phyloP scores from a whole-genome alignment of 257 asterid genomes.

The Solanum clarkiae region DNA sequence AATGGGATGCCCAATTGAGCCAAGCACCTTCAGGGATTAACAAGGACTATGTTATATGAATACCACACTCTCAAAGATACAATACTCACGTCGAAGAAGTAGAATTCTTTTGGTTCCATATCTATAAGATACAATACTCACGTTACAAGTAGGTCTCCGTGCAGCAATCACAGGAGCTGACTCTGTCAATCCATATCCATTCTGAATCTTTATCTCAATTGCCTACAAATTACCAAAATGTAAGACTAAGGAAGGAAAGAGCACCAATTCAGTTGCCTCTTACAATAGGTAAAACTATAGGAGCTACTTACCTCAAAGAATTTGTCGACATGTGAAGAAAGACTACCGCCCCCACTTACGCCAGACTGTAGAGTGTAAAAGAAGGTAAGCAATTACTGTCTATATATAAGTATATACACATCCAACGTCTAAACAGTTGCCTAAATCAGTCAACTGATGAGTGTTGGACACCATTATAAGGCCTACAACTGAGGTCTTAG shows the following conservation, averaged over 20 bases:
- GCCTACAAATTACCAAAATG: slow-evolving; percentile 38
- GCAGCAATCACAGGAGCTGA: slow-evolving; percentile 91
- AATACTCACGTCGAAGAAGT: neutral
- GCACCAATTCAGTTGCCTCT: neutral
- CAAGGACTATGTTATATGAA: slow-evolving; percentile 8
- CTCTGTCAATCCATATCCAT: slow-evolving; percentile 96
- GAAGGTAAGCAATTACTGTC: neutral
- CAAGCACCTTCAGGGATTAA: slow-evolving; percentile 61
- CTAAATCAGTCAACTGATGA: neutral
- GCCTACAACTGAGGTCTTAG: neutral
- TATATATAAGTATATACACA: neutral
- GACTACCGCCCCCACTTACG: slow-evolving; percentile 89
- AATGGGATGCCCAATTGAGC: slow-evolving; percentile 79
- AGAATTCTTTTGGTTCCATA: neutral
- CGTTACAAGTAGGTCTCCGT: slow-evolving; percentile 53
- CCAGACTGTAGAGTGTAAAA: slow-evolving; percentile 47
- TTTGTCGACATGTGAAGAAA: slow-evolving; percentile 70
- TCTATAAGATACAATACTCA: slow-evolving; percentile 18
- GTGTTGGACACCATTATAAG: neutral
- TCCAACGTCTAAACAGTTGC: neutral
- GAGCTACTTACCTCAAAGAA: slow-evolving; percentile 66
- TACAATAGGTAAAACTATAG: slow-evolving; percentile 3
- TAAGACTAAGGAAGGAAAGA: neutral
- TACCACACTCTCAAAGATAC: slow-evolving; percentile 1
- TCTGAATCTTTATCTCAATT: slow-evolving; percentile 66